Evolutionary conservation across 345 rosid genomes (phyloP), one percentile per base, ranked within the genome.

Genomic region (Dipteronia dyeriana): DNA sequence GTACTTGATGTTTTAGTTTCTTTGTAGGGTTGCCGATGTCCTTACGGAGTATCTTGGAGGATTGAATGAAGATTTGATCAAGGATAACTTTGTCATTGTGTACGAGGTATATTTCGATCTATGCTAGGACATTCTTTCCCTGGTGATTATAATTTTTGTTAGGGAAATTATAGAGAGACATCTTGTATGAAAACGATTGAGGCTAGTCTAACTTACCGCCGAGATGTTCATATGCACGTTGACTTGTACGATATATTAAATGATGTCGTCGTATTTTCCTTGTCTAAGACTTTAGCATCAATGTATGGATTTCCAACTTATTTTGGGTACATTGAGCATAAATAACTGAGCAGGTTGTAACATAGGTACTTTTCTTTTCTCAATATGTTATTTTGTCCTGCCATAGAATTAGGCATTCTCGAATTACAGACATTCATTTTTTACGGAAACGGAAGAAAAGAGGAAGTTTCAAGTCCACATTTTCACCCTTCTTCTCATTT

Each of bases 61-160:
- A 80, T 79, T 96, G 68, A 92, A 91, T 80, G 99, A 94, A 90
- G 99, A 96, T 86, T 73, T 91, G 70, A 80, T 96, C 43, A 96
- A 96, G 82, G 99, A 96, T 86, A 96, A 96, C 82, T 96, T 96
- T 83, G 82, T 96, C 34, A 94, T 96, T 76, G 99, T 94, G 29
- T 96, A 96, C 67, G 97, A 96, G 97, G 97, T 93, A 89, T 64
- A 89, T 64, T 78, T 80, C 75, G 47, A n/a, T 26, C n/a, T 62
- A 43, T 45, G 25, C 61, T 29, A 1, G 22, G 23, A 39, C n/a
- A 20, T 66, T 31, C 41, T 31, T 65, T 56, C 45, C 7, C 1
- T 66, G 73, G 16, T 72, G 34, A 26, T 56, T 41, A 12, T 5
- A 20, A 26, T n/a, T 65, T 45, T 65, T 11, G 22, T 47, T 3